A percentile compares a stretch with the other conserved stretches of the same genome.
These are phyloP conservation scores for Plasmodium falciparum DNA, from an alignment of 169 alveolate species.

Conservation along the genomic window DNA sequence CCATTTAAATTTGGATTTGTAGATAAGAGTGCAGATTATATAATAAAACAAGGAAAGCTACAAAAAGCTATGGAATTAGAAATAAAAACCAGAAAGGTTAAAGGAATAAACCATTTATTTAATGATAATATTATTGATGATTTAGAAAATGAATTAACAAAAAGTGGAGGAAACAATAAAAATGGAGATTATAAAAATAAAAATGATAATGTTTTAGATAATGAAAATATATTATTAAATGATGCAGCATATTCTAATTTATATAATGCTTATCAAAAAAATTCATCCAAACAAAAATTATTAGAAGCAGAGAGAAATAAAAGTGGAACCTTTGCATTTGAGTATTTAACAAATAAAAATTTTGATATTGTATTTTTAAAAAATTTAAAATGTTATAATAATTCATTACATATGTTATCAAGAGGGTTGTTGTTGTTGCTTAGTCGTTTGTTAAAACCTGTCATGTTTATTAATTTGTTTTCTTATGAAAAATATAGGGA, in stretches of 20 bases:
- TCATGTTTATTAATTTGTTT: slow-evolving; percentile 61
- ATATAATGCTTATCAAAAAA: slow-evolving; percentile 47
- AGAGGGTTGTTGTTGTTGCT: slow-evolving; percentile 53
- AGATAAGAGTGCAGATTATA: slow-evolving; percentile 71
- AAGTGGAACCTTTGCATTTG: slow-evolving; percentile 77
- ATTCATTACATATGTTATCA: slow-evolving; percentile 45
- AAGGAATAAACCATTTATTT: slow-evolving; percentile 71
- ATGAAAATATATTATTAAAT: slow-evolving; percentile 2
- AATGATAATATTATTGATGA: slow-evolving; percentile 13
- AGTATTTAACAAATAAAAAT: slow-evolving; percentile 66
- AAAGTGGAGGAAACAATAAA: neutral
- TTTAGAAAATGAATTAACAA: slow-evolving; percentile 12
- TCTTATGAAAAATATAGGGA: slow-evolving; percentile 32
- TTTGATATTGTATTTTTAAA: slow-evolving; percentile 68
- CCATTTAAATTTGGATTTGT: slow-evolving; percentile 71
- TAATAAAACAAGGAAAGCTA: slow-evolving; percentile 63
- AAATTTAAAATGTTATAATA: slow-evolving; percentile 43
- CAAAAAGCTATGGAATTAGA: slow-evolving; percentile 74
- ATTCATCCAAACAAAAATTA: slow-evolving; percentile 32
- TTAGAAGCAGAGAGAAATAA: slow-evolving; percentile 40
- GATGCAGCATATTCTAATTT: slow-evolving; percentile 26
- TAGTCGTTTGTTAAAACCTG: slow-evolving; percentile 62
- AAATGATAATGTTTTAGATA: neutral
- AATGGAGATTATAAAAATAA: neutral
- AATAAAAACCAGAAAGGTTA: slow-evolving; percentile 67